Conservation (phyloP, 116 monocot genomes). For the Iris pallida region DNA sequence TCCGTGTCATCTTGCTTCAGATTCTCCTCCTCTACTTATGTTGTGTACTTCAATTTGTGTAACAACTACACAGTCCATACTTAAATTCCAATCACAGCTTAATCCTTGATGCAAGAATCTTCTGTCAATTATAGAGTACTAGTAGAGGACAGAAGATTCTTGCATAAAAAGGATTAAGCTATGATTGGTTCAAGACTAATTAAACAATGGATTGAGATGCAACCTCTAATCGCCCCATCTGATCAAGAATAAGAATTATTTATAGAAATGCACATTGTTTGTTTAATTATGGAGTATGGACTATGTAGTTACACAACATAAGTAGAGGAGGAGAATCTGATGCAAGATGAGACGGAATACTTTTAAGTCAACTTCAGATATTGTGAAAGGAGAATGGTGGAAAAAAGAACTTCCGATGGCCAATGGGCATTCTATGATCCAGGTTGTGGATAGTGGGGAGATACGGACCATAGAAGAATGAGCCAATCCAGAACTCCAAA, state of each 20-base stretch:
- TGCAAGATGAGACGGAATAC: slow-evolving; percentile 6
- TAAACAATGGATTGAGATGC: background rate
- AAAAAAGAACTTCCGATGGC: background rate
- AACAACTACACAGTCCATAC: too few relatives aligned
- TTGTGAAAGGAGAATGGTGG: background rate
- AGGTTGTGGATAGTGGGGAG: slow-evolving; percentile 15
- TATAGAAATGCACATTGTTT: background rate
- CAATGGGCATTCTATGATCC: background rate
- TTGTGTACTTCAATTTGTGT: too few relatives aligned
- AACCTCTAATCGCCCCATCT: background rate
- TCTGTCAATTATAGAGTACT: too few relatives aligned
- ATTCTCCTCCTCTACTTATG: too few relatives aligned
- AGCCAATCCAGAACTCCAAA: too few relatives aligned
- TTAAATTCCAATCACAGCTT: too few relatives aligned
- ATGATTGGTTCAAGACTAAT: background rate
- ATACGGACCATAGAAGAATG: too few relatives aligned
- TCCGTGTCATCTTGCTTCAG: too few relatives aligned
- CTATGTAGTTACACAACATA: background rate
- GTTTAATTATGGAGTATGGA: too few relatives aligned
- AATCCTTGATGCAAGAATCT: too few relatives aligned
- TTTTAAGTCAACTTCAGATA: background rate
- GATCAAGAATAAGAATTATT: background rate
- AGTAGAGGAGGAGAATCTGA: background rate
- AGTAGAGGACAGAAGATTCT: too few relatives aligned
- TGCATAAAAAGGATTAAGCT: too few relatives aligned